These are phyloP conservation scores for Penicillium sp. DNA, from an alignment of 2,329 filamentous ascomycete genomes.

Conservation along the genomic window DNA sequence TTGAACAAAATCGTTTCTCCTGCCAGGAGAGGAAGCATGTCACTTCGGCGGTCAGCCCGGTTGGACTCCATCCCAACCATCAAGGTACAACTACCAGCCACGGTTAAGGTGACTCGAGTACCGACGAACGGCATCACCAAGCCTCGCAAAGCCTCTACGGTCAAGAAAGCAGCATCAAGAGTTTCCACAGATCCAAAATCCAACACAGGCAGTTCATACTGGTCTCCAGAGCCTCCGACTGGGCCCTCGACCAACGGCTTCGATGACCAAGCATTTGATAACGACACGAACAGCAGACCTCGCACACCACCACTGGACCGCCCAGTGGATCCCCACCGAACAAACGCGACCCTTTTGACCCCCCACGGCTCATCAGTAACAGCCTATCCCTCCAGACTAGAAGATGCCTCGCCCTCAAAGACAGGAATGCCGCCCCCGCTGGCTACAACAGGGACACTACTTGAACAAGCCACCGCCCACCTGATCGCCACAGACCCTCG, in stretches of 20 bases:
- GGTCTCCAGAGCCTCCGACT: conserved; percentile 19
- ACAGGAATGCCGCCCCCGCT: conserved; percentile 42
- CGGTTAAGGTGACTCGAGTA: conserved; percentile 23
- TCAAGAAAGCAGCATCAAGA: conserved; percentile 21
- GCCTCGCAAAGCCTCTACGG: conserved; percentile 24
- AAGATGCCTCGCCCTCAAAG: conserved; percentile 42
- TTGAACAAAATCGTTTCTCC: background rate
- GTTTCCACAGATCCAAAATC: conserved; percentile 6
- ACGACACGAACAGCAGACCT: conserved; percentile 43
- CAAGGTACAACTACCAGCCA: conserved; percentile 18
- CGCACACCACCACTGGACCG: conserved; percentile 44
- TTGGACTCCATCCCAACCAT: conserved; percentile 34
- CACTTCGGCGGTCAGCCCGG: conserved; percentile 53
- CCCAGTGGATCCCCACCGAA: conserved; percentile 48
- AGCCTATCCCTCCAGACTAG: conserved; percentile 44
- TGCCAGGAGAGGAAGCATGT: conserved; percentile 39
- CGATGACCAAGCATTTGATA: conserved; percentile 24
- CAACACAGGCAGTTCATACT: conserved; percentile 15
- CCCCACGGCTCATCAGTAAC: conserved; percentile 47
- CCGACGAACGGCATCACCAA: conserved; percentile 31
- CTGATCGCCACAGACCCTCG: conserved; percentile 70
- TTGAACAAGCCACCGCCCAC: conserved; percentile 73
- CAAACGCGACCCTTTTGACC: conserved; percentile 49
- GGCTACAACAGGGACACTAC: conserved; percentile 67
- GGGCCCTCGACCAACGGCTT: conserved; percentile 30